Conservation (phyloP, 306 rosid genomes). For the Rubus parviflorus region DNA sequence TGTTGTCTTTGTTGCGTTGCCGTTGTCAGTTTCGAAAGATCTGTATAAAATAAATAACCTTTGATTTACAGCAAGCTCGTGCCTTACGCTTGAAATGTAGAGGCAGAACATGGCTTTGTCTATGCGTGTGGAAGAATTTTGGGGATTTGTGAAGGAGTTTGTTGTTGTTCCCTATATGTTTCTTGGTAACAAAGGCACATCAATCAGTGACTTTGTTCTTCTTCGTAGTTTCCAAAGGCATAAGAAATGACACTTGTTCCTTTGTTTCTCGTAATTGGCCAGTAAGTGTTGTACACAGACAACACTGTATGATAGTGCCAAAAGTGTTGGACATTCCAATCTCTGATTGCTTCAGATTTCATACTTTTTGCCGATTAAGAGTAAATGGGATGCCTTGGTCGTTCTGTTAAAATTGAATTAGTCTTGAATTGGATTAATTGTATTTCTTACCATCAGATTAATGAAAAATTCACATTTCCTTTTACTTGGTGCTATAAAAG, state of each 20-base stretch:
- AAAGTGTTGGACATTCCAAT: constrained; percentile 1
- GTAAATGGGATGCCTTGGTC: neutral
- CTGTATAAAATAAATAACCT: neutral
- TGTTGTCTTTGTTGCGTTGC: neutral
- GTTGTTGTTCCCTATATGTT: neutral
- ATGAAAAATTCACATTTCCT: neutral
- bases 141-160: constrained; percentile 1
- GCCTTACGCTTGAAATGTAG: neutral
- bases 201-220: neutral
- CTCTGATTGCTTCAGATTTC: constrained; percentile 1
- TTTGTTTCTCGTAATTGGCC: constrained; percentile 9
- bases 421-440: constrained; percentile 5
- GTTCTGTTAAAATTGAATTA: neutral
- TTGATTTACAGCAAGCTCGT: neutral
- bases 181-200: neutral
- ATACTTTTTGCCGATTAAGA: neutral
- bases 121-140: neutral
- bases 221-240: constrained; percentile 10
- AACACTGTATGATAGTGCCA: too few relatives aligned
- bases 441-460: neutral
- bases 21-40: neutral
- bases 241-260: neutral
- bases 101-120: constrained; percentile 11
- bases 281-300: neutral
- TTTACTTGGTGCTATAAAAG: neutral